These are phyloP conservation scores for Cucurbita argyrosperma DNA, from an alignment of 306 rosid species.

Conservation along the genomic window DNA sequence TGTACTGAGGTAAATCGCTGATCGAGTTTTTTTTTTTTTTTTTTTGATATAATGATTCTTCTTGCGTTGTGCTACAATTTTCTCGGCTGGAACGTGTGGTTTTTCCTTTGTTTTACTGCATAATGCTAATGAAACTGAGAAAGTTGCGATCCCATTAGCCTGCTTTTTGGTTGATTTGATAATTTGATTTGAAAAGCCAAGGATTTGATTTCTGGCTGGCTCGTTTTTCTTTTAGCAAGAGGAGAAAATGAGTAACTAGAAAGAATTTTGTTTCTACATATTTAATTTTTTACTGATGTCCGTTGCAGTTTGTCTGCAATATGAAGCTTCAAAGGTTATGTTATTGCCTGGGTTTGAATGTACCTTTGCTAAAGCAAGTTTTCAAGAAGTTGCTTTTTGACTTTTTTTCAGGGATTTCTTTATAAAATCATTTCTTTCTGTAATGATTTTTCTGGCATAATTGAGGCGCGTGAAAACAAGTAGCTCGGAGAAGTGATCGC, in stretches of 20 bases:
- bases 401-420: background rate
- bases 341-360: background rate
- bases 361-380: background rate
- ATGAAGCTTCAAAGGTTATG: background rate
- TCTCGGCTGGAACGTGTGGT: background rate
- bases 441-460: background rate
- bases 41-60: background rate
- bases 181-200: background rate
- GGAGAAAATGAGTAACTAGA: background rate
- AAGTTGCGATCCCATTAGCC: background rate
- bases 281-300: background rate
- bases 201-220: background rate
- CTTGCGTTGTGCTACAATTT: background rate
- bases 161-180: background rate
- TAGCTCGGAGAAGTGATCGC: background rate
- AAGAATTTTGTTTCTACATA: background rate
- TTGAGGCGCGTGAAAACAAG: constrained; percentile 6
- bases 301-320: background rate
- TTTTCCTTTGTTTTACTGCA: background rate
- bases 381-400: background rate
- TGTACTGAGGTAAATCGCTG: background rate
- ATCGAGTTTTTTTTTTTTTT: background rate
- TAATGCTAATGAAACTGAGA: background rate
- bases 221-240: background rate
- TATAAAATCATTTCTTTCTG: background rate